phyloP scores from a whole-genome alignment of 2,329 filamentous ascomycete species.

The Aurifilum marmelostoma region DNA sequence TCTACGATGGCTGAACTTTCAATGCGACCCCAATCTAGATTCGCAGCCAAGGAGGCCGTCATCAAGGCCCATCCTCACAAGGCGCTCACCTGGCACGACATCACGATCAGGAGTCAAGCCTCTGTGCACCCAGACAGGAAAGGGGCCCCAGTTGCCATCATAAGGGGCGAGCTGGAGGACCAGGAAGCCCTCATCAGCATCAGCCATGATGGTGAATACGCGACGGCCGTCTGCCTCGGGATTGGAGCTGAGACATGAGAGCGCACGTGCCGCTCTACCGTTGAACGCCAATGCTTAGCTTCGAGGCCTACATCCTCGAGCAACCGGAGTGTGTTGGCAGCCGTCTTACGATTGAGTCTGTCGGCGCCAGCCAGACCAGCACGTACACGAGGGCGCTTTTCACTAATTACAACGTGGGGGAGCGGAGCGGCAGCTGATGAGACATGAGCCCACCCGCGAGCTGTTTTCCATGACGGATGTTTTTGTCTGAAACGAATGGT shows the following conservation, averaged over 20 bases:
- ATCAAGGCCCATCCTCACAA: constrained; percentile 71
- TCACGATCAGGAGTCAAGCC: constrained; percentile 46
- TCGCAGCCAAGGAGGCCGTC: constrained; percentile 75
- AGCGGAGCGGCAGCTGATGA: neutral
- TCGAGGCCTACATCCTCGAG: neutral
- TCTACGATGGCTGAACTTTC: neutral
- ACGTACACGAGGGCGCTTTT: neutral
- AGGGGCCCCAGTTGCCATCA: constrained; percentile 20
- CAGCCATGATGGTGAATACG: constrained; percentile 85
- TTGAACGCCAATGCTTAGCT: neutral
- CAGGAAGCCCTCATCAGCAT: constrained; percentile 72
- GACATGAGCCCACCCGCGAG: neutral
- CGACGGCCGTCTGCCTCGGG: constrained; percentile 69
- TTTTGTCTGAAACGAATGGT: constrained; percentile 3
- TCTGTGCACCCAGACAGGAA: constrained; percentile 20
- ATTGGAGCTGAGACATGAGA: constrained; percentile 6
- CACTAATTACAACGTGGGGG: no score
- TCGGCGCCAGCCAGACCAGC: neutral
- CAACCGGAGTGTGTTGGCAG: neutral
- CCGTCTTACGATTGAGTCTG: neutral
- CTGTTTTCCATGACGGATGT: neutral
- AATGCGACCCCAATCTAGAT: constrained; percentile 44
- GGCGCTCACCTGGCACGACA: constrained; percentile 63
- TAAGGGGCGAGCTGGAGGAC: constrained; percentile 33
- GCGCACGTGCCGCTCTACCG: neutral